Evolutionary conservation across 371 early-diverging fungal species (phyloP), one percentile per base, ranked within the genome.

Genomic region (Nematocida sp.): DNA sequence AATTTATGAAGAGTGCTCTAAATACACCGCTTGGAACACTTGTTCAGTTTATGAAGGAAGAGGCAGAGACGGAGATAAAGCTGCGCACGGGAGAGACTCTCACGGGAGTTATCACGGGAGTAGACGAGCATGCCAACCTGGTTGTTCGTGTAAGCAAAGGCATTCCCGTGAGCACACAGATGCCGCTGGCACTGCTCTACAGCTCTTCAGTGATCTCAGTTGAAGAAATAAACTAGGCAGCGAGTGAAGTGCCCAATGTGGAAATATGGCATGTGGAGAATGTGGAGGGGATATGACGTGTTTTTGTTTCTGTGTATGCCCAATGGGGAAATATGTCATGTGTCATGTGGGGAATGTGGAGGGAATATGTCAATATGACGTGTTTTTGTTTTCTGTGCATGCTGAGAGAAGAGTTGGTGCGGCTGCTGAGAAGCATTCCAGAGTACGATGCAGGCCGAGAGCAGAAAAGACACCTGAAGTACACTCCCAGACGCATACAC

Each of bases 61-160:
- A 23, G 8, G 23, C 13, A 27, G 51, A 13, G 23, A 23, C 23
- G 21, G 15, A 15, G 15, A 27, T 50, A 21, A 23, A 50, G 51
- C 51, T 50, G 23, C 8, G 7, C 8, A 23, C 8, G 8, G 23
- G 15, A 13, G 7, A 8, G 15, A 23, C 23, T 8, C 15, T 50
- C 7, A 8, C 8, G 27, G 51, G 51, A 50, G 8, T 11, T 36
- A 56, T 56, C 11, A 27, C 34, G 32, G 57, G 57, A 8, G n/a
- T 56, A 37, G 57, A 56, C 27, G 57, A 56, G 41, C 57, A 56
- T 37, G 17, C 34, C 7, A 56, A 56, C 32, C 25, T 52, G 11
- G 43, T 41, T 41, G 13, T n/a, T n/a, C n/a, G n/a, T n/a, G n/a
- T n/a, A n/a, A n/a, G n/a, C n/a, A n/a, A n/a, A n/a, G n/a, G n/a